These are phyloP conservation scores for Alopecurus myosuroides DNA, from an alignment of 176 grass and related monocot species.

Conservation along the genomic window DNA sequence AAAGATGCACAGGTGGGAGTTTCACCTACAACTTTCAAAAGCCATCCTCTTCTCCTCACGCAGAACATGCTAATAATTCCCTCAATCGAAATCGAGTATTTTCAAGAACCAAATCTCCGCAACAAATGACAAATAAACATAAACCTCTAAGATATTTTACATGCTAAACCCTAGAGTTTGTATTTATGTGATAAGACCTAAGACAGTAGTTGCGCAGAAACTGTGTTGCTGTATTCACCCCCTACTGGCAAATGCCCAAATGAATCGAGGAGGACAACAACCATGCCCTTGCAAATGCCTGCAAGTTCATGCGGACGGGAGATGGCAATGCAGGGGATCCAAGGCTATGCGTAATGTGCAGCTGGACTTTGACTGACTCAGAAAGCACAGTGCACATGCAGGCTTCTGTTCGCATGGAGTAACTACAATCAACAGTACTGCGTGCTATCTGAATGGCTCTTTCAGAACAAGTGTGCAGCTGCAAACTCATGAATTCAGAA, in stretches of 20 bases:
- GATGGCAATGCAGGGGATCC: background rate
- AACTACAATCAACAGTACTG: background rate
- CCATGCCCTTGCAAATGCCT: background rate
- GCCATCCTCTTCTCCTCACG: background rate
- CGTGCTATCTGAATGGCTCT: background rate
- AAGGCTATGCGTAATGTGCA: background rate
- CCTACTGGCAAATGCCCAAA: background rate
- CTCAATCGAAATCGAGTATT: background rate
- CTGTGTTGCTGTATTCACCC: background rate
- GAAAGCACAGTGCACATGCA: conserved; percentile 4
- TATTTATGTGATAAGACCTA: background rate
- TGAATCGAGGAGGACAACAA: background rate
- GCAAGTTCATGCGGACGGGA: background rate
- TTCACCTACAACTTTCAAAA: background rate
- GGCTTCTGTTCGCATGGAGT: background rate
- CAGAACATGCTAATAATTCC: background rate
- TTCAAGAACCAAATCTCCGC: background rate
- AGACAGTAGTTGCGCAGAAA: background rate
- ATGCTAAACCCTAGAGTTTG: background rate
- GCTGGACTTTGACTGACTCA: background rate
- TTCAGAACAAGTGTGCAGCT: background rate
- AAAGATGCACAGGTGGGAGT: background rate
- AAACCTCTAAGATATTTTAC: background rate
- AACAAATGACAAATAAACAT: background rate
- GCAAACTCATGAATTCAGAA: background rate